phyloP scores from a whole-genome alignment of 2,329 filamentous ascomycete genomes.

The Aspergillus awamori region DNA sequence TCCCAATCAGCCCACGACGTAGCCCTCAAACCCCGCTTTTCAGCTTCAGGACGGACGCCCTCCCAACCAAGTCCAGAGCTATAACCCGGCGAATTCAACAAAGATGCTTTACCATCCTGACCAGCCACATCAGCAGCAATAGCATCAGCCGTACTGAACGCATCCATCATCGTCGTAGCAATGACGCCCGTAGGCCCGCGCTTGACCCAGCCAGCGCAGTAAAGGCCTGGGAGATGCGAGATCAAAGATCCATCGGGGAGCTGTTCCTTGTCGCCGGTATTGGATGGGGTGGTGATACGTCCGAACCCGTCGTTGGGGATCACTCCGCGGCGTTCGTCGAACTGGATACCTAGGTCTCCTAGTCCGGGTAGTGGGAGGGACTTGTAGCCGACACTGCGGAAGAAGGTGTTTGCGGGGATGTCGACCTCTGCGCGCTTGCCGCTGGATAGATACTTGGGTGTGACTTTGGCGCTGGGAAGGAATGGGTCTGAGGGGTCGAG shows the following conservation, averaged over 20 bases:
- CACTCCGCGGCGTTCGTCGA: constrained; percentile 72
- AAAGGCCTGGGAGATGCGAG: constrained; percentile 69
- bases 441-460: constrained; percentile 52
- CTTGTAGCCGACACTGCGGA: constrained; percentile 94
- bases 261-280: constrained; percentile 25
- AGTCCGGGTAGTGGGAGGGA: constrained; percentile 77
- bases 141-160: constrained; percentile 83
- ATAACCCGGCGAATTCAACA: constrained; percentile 49
- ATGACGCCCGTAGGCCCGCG: constrained; percentile 93
- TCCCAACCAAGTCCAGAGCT: constrained; percentile 70
- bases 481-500: constrained; percentile 54
- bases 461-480: constrained; percentile 52
- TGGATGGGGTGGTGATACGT: constrained; percentile 59
- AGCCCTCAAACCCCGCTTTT: constrained; percentile 58
- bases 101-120: constrained; percentile 34
- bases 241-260: constrained; percentile 45
- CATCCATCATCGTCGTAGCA: constrained; percentile 92
- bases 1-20: constrained; percentile 87
- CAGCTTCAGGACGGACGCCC: constrained; percentile 65
- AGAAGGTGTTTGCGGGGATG: constrained; percentile 71
- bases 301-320: constrained; percentile 82
- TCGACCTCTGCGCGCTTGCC: constrained; percentile 51
- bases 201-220: constrained; percentile 97
- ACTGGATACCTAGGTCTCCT: constrained; percentile 70
- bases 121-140: constrained; percentile 75